phyloP scores from a whole-genome alignment of 345 rosid species.

The Carallia brachiata region DNA sequence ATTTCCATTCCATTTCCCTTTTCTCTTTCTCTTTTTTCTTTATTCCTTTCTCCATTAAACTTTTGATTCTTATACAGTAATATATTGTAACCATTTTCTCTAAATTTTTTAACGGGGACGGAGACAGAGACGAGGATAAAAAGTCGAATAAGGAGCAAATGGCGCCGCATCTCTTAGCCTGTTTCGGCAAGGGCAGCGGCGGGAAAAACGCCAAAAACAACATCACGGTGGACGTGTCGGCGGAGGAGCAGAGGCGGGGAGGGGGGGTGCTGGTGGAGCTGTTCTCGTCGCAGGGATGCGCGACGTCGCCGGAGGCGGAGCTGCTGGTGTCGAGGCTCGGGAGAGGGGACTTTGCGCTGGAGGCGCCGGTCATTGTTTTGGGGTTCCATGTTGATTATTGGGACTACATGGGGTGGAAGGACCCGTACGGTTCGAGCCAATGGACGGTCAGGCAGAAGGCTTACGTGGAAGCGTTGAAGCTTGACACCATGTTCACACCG shows the following conservation, averaged over 20 bases:
- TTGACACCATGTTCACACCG: conserved; percentile 90
- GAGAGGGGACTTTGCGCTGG: conserved; percentile 75
- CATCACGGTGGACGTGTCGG: conserved; percentile 29
- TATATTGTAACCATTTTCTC: too few species aligned
- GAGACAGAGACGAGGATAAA: neutral
- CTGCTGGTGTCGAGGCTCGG: conserved; percentile 77
- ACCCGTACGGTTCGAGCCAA: conserved; percentile 74
- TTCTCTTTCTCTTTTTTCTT: conserved; percentile 1
- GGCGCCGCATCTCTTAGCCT: conserved; percentile 77
- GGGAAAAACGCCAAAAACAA: neutral
- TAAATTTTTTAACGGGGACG: neutral
- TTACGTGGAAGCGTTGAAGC: conserved; percentile 73
- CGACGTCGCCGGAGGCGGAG: conserved; percentile 79
- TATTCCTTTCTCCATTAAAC: neutral
- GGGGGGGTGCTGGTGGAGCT: conserved; percentile 75
- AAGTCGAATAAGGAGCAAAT: conserved; percentile 29
- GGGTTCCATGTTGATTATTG: conserved; percentile 86
- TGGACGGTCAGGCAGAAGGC: conserved; percentile 92
- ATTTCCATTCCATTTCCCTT: conserved; percentile 1
- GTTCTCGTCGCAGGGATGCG: conserved; percentile 89
- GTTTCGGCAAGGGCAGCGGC: conserved; percentile 39
- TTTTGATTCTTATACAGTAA: conserved; percentile 8
- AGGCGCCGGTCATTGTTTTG: conserved; percentile 55
- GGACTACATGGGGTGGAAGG: conserved; percentile 96
- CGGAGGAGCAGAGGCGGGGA: conserved; percentile 44